phyloP scores from a whole-genome alignment of 1,284 basidiomycete genomes.

The Xerocomus cyaneibrunnescens region DNA sequence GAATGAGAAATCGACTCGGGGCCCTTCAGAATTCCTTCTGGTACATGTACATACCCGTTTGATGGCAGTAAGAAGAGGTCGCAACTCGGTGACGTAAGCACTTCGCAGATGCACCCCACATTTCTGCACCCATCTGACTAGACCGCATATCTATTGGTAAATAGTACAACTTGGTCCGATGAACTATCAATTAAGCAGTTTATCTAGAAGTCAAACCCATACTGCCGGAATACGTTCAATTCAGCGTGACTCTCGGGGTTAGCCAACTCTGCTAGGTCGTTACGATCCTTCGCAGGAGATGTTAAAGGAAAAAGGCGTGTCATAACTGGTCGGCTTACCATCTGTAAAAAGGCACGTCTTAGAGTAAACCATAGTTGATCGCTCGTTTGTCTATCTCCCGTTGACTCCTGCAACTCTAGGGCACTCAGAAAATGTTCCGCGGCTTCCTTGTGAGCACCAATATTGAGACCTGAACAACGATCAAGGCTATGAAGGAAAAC shows the following conservation, averaged over 20 bases:
- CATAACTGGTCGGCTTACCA: slow-evolving; percentile 53
- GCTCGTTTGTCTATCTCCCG: slow-evolving; percentile 66
- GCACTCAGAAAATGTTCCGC: slow-evolving; percentile 96
- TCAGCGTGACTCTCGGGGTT: slow-evolving; percentile 49
- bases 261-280: slow-evolving; percentile 64
- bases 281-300: slow-evolving; percentile 47
- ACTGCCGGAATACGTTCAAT: slow-evolving; percentile 68
- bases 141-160: no score
- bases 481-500: slow-evolving; percentile 4
- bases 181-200: no score
- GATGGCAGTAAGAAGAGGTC: no score
- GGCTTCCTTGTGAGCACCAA: slow-evolving; percentile 94
- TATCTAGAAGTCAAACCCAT: slow-evolving; percentile 83
- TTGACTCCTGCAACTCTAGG: slow-evolving; percentile 71
- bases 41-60: no score
- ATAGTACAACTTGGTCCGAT: no score
- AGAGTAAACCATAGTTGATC: slow-evolving; percentile 93
- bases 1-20: no score
- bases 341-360: slow-evolving; percentile 75
- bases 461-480: slow-evolving; percentile 73
- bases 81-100: no score
- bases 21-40: no score
- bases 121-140: no score
- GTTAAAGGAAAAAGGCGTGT: slow-evolving; percentile 1
- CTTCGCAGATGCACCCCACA: no score